Percentiles rank a stretch among this genome's conserved stretches.
phyloP scores from a whole-genome alignment of 2,329 filamentous ascomycete genomes.

The Trichoderma gracile region DNA sequence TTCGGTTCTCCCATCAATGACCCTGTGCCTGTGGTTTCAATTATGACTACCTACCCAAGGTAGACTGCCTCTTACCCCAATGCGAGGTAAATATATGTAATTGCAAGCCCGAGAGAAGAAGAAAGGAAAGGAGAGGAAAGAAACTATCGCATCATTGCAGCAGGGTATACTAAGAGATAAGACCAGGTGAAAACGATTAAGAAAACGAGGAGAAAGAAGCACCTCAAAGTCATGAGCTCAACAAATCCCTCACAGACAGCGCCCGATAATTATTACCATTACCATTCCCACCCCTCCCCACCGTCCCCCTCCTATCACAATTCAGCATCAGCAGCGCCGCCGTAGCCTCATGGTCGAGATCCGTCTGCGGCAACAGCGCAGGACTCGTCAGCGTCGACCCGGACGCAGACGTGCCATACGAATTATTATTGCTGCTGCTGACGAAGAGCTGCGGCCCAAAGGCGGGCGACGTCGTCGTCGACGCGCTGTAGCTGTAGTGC shows the following conservation, averaged over 20 bases:
- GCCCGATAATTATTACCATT: constrained; percentile 39
- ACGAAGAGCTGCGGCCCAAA: constrained; percentile 52
- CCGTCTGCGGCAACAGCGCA: constrained; percentile 55
- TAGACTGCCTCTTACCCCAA: background rate
- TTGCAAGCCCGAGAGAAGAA: background rate
- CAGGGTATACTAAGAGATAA: background rate
- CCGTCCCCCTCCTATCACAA: constrained; percentile 64
- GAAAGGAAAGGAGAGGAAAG: too few relatives aligned
- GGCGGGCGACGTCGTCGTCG: constrained; percentile 54
- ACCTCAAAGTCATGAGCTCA: constrained; percentile 49
- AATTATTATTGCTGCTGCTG: constrained; percentile 13
- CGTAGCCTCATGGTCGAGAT: constrained; percentile 75
- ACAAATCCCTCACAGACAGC: constrained; percentile 56
- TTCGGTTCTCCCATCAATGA: background rate
- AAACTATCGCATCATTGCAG: constrained; percentile 5
- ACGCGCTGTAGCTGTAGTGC: constrained; percentile 52
- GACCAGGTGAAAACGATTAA: too few relatives aligned
- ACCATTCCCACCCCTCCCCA: background rate
- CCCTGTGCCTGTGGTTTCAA: background rate
- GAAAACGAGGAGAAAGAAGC: too few relatives aligned
- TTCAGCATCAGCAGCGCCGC: constrained; percentile 88
- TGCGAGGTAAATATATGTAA: too few relatives aligned
- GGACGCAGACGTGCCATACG: constrained; percentile 41
- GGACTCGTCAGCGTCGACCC: constrained; percentile 61
- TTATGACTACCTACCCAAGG: background rate